Base-by-base conservation (phyloP, 176 grass and related monocot species). In the Oryza coarctata region DNA sequence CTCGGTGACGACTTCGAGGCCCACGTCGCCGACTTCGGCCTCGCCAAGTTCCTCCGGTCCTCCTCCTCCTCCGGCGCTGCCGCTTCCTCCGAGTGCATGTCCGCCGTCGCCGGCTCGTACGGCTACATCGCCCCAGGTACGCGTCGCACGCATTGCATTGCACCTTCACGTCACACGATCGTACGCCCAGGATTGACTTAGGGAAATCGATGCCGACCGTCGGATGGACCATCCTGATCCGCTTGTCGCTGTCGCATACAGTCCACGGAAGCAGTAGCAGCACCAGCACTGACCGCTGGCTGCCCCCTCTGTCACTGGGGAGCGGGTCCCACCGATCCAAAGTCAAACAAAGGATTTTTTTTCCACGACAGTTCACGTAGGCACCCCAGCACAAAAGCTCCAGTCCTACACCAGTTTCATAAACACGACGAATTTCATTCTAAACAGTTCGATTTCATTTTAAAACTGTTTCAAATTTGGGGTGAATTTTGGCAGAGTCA, bases 51-150 rank as follows among this genome's bases (percentile, higher is more conserved):
- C 85, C 80, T 94, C 31, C 84, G 73, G 28, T 74, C 80, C 71
- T 75, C 70, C 28, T 49, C 80, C 29, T 55, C 70, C 44, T 33
- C 15, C 73, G 81, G 44, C 70, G 76, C 31, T 44, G 29, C 17
- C 73, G 84, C 74, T 23, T 41, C 86, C 17, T 87, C 88, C 29
- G 92, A 94, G 79, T 93, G 92, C 92, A 94, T 98, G 92, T 99
- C 96, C 61, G 93, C 93, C 32, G 91, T 98, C 70, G 95, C 92
- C 9, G 95, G 95, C 0, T 98, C 95, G n/a, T 98, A 98, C 86
- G 95, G 95, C 57, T 98, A 98, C 84, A 98, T 98, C 80, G 95
- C 95, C 6, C 95, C 92, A 33, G 95, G 95, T 98, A 79, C 74
- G 39, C 32, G 32, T 33, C 32, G 32, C 32, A 0, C 44, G 3